Conservation (phyloP, 345 rosid species). For the Euphorbia tirucalli region DNA sequence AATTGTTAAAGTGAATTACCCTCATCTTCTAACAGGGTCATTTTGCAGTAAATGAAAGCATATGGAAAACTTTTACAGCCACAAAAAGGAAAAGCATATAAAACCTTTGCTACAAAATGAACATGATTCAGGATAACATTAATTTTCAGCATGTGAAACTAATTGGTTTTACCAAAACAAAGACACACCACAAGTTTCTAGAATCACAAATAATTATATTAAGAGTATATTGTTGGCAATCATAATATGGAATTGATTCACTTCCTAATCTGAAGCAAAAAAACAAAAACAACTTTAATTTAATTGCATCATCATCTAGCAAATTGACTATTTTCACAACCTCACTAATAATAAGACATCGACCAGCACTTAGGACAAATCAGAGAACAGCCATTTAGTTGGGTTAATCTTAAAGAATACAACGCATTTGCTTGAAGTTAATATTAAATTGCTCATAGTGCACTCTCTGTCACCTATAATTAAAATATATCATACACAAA, state of each 20-base stretch:
- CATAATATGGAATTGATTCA: not conserved
- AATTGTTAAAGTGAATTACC: not conserved
- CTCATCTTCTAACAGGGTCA: not conserved
- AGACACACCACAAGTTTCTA: not conserved
- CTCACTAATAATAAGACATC: not conserved
- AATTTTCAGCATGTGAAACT: not conserved
- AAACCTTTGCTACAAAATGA: not conserved
- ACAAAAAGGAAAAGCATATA: not conserved
- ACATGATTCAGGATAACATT: not conserved
- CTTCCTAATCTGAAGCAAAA: not conserved
- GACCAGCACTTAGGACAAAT: conserved; percentile 8
- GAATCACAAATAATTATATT: not conserved
- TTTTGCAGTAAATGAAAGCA: not conserved
- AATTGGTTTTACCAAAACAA: not conserved
- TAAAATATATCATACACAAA: conserved; percentile 4
- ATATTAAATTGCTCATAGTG: conserved; percentile 12
- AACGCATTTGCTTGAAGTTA: conserved; percentile 4
- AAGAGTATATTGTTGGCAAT: not conserved
- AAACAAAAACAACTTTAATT: not conserved
- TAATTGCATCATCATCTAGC: not conserved
- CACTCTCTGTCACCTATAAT: not conserved
- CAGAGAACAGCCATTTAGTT: not conserved
- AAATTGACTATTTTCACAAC: conserved; percentile 8
- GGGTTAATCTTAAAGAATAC: conserved; percentile 13
- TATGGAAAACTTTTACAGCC: not conserved